phyloP scores from a whole-genome alignment of 139 green algal species.

The Micractinium conductrix region DNA sequence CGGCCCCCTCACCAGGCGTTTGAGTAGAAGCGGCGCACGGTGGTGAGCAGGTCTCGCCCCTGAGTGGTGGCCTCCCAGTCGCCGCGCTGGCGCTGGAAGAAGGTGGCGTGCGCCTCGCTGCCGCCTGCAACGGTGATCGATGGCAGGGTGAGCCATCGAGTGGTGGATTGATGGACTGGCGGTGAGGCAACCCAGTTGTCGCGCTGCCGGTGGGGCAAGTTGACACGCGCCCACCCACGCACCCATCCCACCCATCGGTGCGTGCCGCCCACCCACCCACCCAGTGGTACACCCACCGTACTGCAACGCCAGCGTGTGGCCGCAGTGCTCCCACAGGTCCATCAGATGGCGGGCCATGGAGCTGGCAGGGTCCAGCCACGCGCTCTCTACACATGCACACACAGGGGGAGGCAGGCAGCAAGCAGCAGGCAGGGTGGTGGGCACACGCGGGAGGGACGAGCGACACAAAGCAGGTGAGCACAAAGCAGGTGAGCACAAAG shows the following conservation, averaged over 20 bases:
- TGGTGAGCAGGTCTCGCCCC: constrained; percentile 67
- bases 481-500: not conserved
- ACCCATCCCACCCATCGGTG: not conserved
- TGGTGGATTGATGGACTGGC: too few relatives aligned
- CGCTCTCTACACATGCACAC: too few relatives aligned
- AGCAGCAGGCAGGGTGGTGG: too few relatives aligned
- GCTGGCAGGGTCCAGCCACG: constrained; percentile 62
- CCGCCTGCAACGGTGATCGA: too few relatives aligned
- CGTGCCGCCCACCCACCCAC: too few relatives aligned
- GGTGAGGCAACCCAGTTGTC: too few relatives aligned
- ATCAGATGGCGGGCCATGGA: constrained; percentile 79
- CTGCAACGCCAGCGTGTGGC: constrained; percentile 86
- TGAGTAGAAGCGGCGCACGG: constrained; percentile 85
- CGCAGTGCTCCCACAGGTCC: constrained; percentile 92
- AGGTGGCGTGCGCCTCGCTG: constrained; percentile 88
- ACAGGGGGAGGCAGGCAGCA: too few relatives aligned
- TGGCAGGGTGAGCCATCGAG: too few relatives aligned
- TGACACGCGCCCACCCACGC: not conserved
- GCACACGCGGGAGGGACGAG: not conserved
- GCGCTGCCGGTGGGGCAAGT: not conserved
- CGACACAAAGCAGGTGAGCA: not conserved
- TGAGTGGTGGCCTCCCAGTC: constrained; percentile 73
- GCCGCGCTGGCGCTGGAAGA: constrained; percentile 86
- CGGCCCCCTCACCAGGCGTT: too few relatives aligned
- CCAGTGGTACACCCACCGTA: too few relatives aligned